These are phyloP conservation scores for Sicyos edulis DNA, from an alignment of 306 rosid genomes.

Conservation along the genomic window DNA sequence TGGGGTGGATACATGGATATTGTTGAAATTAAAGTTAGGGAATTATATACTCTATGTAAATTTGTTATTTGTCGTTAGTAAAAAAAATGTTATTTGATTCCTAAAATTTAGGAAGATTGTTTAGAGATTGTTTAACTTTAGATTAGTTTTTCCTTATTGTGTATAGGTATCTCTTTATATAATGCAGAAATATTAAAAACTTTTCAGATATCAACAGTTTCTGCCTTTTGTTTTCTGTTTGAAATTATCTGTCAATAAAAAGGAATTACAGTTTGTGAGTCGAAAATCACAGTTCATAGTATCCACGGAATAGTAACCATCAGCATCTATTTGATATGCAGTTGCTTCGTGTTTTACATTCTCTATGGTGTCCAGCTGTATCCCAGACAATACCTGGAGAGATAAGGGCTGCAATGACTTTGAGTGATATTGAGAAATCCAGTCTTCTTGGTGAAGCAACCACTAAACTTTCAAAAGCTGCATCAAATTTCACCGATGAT, in stretches of 20 bases:
- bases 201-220: neutral
- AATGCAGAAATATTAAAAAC: too few relatives aligned
- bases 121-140: too few relatives aligned
- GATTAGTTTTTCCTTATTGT: too few relatives aligned
- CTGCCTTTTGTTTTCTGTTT: neutral
- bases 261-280: neutral
- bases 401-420: slow-evolving; percentile 74
- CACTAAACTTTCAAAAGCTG: slow-evolving; percentile 58
- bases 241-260: neutral
- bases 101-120: too few relatives aligned
- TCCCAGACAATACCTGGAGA: slow-evolving; percentile 68
- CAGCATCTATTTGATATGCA: slow-evolving; percentile 35
- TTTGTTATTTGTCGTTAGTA: too few relatives aligned
- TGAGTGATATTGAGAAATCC: slow-evolving; percentile 69
- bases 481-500: slow-evolving; percentile 38
- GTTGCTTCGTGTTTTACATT: slow-evolving; percentile 78
- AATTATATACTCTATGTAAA: too few relatives aligned
- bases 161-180: too few relatives aligned
- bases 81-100: too few relatives aligned
- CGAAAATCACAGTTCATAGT: neutral
- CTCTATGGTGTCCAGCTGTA: slow-evolving; percentile 84
- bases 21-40: too few relatives aligned
- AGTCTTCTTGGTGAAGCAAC: slow-evolving; percentile 91
- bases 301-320: neutral
- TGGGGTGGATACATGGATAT: slow-evolving; percentile 6